A percentile compares a stretch with the other conserved stretches of the same genome.
Conservation (phyloP, 805 yeast species). For the Yamadazyma phyllophila region DNA sequence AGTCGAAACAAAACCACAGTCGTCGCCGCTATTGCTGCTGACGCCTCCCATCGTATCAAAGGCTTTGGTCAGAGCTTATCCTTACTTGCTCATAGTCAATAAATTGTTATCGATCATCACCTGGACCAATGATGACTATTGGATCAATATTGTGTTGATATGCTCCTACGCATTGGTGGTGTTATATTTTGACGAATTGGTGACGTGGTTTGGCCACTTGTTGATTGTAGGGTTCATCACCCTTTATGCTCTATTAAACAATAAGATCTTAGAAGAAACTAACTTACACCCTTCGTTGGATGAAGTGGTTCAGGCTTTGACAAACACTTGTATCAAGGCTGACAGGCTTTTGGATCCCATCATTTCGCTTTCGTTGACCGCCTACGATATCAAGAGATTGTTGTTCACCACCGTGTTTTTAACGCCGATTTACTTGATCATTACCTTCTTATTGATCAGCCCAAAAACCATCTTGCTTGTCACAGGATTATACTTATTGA, state of each 20-base stretch:
- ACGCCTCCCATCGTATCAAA: constrained; percentile 92
- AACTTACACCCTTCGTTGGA: constrained; percentile 77
- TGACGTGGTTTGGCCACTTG: constrained; percentile 81
- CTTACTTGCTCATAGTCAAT: constrained; percentile 74
- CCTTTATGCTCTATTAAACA: constrained; percentile 57
- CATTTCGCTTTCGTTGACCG: constrained; percentile 65
- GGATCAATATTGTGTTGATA: constrained; percentile 67
- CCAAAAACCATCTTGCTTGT: constrained; percentile 66
- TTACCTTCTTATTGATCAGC: constrained; percentile 63
- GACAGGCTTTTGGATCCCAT: constrained; percentile 81
- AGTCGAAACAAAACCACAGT: constrained; percentile 35
- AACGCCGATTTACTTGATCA: constrained; percentile 78
- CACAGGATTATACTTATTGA: constrained; percentile 59
- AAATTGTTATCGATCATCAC: constrained; percentile 70
- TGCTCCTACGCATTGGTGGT: constrained; percentile 55
- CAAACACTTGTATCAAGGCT: constrained; percentile 70
- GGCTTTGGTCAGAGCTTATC: constrained; percentile 79
- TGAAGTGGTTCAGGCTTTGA: constrained; percentile 74
- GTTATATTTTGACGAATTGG: constrained; percentile 73
- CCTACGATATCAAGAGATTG: constrained; percentile 75
- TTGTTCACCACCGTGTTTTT: constrained; percentile 80
- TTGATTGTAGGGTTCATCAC: constrained; percentile 61
- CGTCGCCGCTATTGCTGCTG: constrained; percentile 80
- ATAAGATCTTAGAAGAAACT: constrained; percentile 56
- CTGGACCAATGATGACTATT: constrained; percentile 86